Base-by-base conservation (phyloP, 129 eudicot genomes). In the Dittrichia graveolens region DNA sequence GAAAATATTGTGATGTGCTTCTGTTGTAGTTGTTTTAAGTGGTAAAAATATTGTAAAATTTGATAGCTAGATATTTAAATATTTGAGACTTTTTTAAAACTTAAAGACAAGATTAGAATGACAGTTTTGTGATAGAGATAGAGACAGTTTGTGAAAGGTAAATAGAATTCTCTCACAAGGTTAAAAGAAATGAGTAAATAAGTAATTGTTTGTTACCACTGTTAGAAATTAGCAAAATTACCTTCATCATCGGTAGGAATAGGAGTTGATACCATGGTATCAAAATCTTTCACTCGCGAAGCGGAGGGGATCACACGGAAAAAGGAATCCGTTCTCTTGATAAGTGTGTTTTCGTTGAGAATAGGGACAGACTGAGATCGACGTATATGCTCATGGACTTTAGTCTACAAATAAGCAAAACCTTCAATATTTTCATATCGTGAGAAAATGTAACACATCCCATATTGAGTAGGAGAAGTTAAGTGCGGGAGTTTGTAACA, bases 321-420 rank as follows among this genome's bases (percentile, higher is more conserved):
- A 79, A 82, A 92, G 7, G 96, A 79, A 72, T 88, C 89, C 55
- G 44, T 57, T 65, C 75, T 85, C 69, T 76, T 80, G 5, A 79
- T 37, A 58, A 76, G 72, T 42, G 73, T 72, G 8, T 70, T 85
- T 48, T 86, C 91, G 55, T 81, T 71, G 72, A 83, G 12, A 38
- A 80, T 79, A 7, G 97, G 97, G 40, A 83, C 84, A 61, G 97
- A 91, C 34, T 77, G 88, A 45, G 97, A 91, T 5, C 97, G 89
- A 42, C 88, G 50, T 52, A 91, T 85, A 50, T 74, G 80, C 59
- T 62, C 54, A 1, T 69, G 79, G 24, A 69, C 83, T 76, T 91
- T 88, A 24, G 56, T 84, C 97, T 91, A 69, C 74, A 78, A 76
- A 67, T 39, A 76, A 69, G 41, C 69, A 74, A 55, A 56, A 67